Conservation (phyloP, 2,329 filamentous ascomycete genomes). For the Sordariomycetes sp. region DNA sequence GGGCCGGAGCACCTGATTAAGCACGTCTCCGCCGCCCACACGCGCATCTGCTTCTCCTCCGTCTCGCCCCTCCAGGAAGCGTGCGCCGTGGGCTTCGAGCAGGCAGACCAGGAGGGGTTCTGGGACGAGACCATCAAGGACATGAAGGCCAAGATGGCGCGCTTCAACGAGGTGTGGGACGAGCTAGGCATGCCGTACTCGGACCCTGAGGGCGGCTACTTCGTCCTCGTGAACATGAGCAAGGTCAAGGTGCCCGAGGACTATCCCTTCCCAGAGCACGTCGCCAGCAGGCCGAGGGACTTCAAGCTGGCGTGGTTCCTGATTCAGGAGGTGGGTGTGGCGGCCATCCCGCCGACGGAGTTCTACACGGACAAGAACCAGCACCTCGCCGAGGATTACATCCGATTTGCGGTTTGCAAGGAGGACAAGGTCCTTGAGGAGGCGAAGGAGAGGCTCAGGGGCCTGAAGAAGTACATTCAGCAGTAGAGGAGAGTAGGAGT, state of each 20-base stretch:
- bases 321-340: conserved; percentile 92
- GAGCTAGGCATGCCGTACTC: conserved; percentile 75
- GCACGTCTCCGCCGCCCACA: conserved; percentile 87
- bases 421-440: conserved; percentile 74
- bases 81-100: conserved; percentile 84
- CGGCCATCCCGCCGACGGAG: conserved; percentile 91
- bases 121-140: conserved; percentile 77
- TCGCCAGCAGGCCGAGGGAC: conserved; percentile 77
- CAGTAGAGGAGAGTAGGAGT: not conserved
- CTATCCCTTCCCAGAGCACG: conserved; percentile 85
- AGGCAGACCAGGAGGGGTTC: conserved; percentile 77
- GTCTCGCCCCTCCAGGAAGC: conserved; percentile 93
- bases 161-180: conserved; percentile 74
- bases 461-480: conserved; percentile 61
- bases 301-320: conserved; percentile 96
- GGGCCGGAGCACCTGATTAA: conserved; percentile 83
- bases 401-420: conserved; percentile 95
- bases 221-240: conserved; percentile 87
- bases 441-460: conserved; percentile 67
- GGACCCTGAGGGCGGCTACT: conserved; percentile 93
- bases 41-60: conserved; percentile 89
- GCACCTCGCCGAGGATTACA: conserved; percentile 82
- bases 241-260: conserved; percentile 75
- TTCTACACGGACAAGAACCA: conserved; percentile 86
- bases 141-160: conserved; percentile 83